phyloP scores from a whole-genome alignment of 2,329 filamentous ascomycete genomes.

The Fusarium annulatum region DNA sequence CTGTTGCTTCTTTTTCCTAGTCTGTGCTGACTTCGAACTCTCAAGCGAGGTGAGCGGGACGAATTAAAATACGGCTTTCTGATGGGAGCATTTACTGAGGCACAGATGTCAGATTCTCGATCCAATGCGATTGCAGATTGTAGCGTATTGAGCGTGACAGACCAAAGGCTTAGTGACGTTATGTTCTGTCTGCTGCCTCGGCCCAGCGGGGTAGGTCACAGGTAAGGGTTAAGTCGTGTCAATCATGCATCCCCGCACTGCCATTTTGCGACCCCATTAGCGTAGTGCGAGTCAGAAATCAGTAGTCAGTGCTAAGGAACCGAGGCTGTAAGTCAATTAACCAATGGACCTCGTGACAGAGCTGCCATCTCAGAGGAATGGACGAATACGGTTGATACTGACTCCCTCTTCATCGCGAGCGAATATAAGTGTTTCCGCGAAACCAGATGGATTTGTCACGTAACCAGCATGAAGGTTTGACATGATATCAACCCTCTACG shows the following conservation, averaged over 20 bases:
- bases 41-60: accelerated
- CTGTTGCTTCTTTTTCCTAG: not conserved
- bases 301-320: not conserved
- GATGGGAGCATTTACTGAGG: not conserved
- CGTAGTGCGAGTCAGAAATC: not conserved
- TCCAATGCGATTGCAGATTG: accelerated
- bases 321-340: accelerated
- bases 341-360: accelerated
- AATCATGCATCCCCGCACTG: not conserved
- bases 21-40: accelerated
- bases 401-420: accelerated
- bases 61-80: not conserved
- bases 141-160: too few relatives aligned
- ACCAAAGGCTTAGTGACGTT: accelerated
- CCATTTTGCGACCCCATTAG: not conserved
- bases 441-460: accelerated
- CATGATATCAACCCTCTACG: accelerated
- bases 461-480: accelerated
- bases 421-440: not conserved
- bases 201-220: not conserved
- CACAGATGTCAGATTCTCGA: accelerated
- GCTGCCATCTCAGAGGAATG: accelerated
- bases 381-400: accelerated
- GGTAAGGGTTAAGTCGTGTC: not conserved
- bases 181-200: not conserved